Percentiles rank a stretch among this genome's conserved stretches.
Conservation (phyloP, 192 early-diverging fungal species). For the Coemansia sp. region DNA sequence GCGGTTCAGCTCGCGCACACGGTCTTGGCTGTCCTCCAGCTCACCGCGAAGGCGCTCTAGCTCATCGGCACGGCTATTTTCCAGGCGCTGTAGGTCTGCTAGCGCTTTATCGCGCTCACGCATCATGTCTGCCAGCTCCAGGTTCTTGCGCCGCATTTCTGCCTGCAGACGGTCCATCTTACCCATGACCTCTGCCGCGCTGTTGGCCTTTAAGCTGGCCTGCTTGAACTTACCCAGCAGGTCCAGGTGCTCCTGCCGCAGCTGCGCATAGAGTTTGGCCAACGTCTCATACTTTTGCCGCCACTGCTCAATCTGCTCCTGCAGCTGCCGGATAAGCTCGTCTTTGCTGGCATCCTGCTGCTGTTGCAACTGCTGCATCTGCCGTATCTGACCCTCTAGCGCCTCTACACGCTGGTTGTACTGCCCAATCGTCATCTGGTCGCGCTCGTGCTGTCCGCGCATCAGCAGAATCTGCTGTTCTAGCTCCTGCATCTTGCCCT, state of each 20-base stretch:
- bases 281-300: slow-evolving; percentile 97
- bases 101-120: slow-evolving; percentile 84
- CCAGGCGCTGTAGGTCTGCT: slow-evolving; percentile 75
- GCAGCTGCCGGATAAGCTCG: slow-evolving; percentile 76
- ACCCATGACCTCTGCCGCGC: slow-evolving; percentile 78
- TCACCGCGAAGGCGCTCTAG: slow-evolving; percentile 75
- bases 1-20: slow-evolving; percentile 72
- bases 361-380: slow-evolving; percentile 65
- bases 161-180: slow-evolving; percentile 78
- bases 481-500: slow-evolving; percentile 73
- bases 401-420: slow-evolving; percentile 81
- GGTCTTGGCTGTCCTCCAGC: slow-evolving; percentile 71
- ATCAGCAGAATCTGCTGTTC: slow-evolving; percentile 78
- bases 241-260: slow-evolving; percentile 94
- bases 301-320: slow-evolving; percentile 94
- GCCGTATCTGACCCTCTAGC: slow-evolving; percentile 79
- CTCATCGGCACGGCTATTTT: slow-evolving; percentile 80
- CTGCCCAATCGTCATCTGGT: slow-evolving; percentile 80
- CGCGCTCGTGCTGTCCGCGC: slow-evolving; percentile 74
- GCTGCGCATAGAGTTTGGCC: slow-evolving; percentile 95
- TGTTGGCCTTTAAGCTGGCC: slow-evolving; percentile 75
- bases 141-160: slow-evolving; percentile 71
- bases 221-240: slow-evolving; percentile 88
- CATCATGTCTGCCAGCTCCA: slow-evolving; percentile 84
- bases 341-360: slow-evolving; percentile 80